These are phyloP conservation scores for Ganoderma lingzhi DNA, from an alignment of 1,284 basidiomycete genomes.

Conservation along the genomic window DNA sequence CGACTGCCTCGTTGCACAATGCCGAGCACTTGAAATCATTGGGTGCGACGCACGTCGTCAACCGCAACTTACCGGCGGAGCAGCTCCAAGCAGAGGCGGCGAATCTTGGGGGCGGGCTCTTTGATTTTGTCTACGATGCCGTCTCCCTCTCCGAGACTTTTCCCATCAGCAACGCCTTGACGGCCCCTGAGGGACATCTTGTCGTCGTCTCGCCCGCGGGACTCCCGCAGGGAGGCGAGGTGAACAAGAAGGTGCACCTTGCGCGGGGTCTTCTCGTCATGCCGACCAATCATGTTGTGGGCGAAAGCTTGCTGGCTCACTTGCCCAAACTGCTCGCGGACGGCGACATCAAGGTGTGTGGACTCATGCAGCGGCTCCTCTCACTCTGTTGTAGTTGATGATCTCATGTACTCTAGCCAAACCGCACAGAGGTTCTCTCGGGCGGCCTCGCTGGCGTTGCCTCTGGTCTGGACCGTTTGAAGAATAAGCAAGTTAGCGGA, in stretches of 20 bases:
- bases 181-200: slow-evolving; percentile 37
- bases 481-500: slow-evolving; percentile 52
- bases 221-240: slow-evolving; percentile 11
- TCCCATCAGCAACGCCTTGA: slow-evolving; percentile 35
- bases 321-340: slow-evolving; percentile 39
- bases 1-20: slow-evolving; percentile 56
- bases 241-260: slow-evolving; percentile 12
- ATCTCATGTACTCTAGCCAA: slow-evolving; percentile 29
- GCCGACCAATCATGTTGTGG: slow-evolving; percentile 5
- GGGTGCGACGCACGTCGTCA: slow-evolving; percentile 38
- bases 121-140: slow-evolving; percentile 40
- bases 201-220: slow-evolving; percentile 28
- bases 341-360: slow-evolving; percentile 20
- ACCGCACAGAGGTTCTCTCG: slow-evolving; percentile 49
- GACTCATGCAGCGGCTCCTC: not conserved
- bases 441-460: slow-evolving; percentile 54
- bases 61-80: slow-evolving; percentile 28
- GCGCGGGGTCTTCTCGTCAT: slow-evolving; percentile 11
- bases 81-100: slow-evolving; percentile 15
- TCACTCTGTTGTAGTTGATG: not conserved
- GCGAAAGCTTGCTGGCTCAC: slow-evolving; percentile 53
- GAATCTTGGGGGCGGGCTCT: slow-evolving; percentile 21
- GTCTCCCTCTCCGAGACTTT: slow-evolving; percentile 34
- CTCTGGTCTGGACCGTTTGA: slow-evolving; percentile 51
- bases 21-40: slow-evolving; percentile 47